A percentile compares a stretch with the other conserved stretches of the same genome.
phyloP scores from a whole-genome alignment of 495 filamentous ascomycete genomes.

The Trichoderma asperelloides region DNA sequence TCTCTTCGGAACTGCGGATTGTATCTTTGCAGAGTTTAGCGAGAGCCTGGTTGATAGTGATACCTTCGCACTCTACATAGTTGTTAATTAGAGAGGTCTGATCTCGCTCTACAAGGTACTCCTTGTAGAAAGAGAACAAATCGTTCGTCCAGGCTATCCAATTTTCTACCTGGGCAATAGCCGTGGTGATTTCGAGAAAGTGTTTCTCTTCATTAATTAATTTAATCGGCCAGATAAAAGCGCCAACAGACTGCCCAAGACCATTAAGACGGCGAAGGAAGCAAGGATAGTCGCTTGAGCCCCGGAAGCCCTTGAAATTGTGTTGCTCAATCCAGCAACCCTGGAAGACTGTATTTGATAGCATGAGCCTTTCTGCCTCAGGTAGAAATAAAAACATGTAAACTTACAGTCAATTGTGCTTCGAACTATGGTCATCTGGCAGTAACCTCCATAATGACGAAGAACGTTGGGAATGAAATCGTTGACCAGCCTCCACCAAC shows the following conservation, averaged over 20 bases:
- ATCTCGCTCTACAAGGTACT: not conserved
- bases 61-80: not conserved
- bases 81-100: not conserved
- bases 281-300: not conserved
- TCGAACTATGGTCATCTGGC: not conserved
- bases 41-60: not conserved
- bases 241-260: not conserved
- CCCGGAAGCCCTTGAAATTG: not conserved
- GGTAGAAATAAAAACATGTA: not conserved
- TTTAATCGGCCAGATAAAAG: not conserved
- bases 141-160: not conserved
- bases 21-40: not conserved
- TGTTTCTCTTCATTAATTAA: not conserved
- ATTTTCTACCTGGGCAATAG: not conserved
- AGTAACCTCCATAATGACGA: not conserved
- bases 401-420: not conserved
- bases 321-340: not conserved
- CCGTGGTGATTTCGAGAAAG: not conserved
- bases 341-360: not conserved
- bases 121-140: not conserved
- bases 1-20: not conserved
- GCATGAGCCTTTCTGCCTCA: not conserved
- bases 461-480: not conserved
- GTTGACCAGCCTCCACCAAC: not conserved
- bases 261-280: not conserved